These are phyloP conservation scores for Plasmodium gaboni DNA, from an alignment of 169 alveolate species.

Conservation along the genomic window DNA sequence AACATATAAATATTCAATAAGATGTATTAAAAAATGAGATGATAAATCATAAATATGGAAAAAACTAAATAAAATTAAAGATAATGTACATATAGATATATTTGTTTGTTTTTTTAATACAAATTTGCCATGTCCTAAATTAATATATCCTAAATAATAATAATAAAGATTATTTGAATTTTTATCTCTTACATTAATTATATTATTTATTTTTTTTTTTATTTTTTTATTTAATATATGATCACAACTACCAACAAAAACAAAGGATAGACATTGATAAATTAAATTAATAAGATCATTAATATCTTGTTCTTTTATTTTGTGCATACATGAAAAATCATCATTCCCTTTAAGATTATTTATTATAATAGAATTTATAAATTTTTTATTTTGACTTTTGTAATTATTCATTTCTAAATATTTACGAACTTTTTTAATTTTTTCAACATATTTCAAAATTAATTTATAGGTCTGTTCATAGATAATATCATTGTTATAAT, in stretches of 20 bases:
- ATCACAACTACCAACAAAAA: slow-evolving; percentile 74
- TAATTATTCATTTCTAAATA: slow-evolving; percentile 14
- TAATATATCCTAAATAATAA: slow-evolving; percentile 74
- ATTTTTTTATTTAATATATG: slow-evolving; percentile 57
- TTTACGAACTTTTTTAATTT: slow-evolving; percentile 63
- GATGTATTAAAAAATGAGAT: slow-evolving; percentile 49
- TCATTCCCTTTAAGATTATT: neutral
- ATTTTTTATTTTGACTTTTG: neutral
- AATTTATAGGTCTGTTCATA: slow-evolving; percentile 17
- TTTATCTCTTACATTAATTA: slow-evolving; percentile 40
- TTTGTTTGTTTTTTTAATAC: slow-evolving; percentile 55
- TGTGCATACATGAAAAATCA: slow-evolving; percentile 18
- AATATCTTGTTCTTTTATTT: slow-evolving; percentile 61
- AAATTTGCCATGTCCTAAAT: slow-evolving; percentile 74
- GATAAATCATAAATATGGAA: slow-evolving; percentile 66
- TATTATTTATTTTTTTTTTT: slow-evolving; percentile 55
- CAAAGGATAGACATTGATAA: slow-evolving; percentile 66
- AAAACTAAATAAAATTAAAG: slow-evolving; percentile 55
- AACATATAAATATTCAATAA: slow-evolving; percentile 64
- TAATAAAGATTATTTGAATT: slow-evolving; percentile 65
- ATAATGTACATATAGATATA: slow-evolving; percentile 42
- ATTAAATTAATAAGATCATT: slow-evolving; percentile 49
- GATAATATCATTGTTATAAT: no score
- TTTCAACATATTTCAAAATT: slow-evolving; percentile 53
- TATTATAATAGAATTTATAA: neutral